Evolutionary conservation across 2,329 filamentous ascomycete species (phyloP), one percentile per base, ranked within the genome.

Genomic region (Diaporthe citri): DNA sequence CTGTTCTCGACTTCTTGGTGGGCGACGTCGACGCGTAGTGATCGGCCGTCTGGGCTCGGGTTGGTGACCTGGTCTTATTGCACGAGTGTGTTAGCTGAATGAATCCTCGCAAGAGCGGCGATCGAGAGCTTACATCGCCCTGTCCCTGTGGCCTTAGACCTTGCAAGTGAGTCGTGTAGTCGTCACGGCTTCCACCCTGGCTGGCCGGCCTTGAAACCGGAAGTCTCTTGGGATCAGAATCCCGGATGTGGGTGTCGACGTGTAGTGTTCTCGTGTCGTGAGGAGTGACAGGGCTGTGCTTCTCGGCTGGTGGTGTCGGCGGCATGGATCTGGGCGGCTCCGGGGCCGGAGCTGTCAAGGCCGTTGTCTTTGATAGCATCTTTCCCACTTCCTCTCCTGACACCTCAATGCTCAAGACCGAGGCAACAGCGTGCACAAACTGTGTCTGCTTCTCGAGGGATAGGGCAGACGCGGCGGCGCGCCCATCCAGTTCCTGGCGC

Each of bases 381-480:
- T 25, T 39, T 6, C 12, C 48, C 64, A 55, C 9, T 17, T 69
- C 48, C n/a, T 69, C 22, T 9, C n/a, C 34, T 55, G 64, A 22
- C 51, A 69, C n/a, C 31, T 51, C 64, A 48, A 67, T 39, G 20
- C 48, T 66, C 41, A 52, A 67, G 31, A 52, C 31, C 13, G 64
- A 67, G 13, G 46, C 46, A 8, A 67, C 46, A 28, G 46, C 46
- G 1, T 67, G 43, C 62, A 67, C 43, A 51, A 67, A n/a, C 8
- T 41, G 64, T 39, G 46, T 52, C 48, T 67, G 64, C 64, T 67
- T 67, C 64, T 52, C 46, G 8, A 10, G 22, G 2, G 64, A 52
- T 10, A 67, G 46, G 22, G 46, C 7, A 52, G 64, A 67, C n/a
- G n/a, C 13, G 31, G 64, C 62, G 31, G 46, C 13, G 28, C 22